Base-by-base conservation (phyloP, 805 yeast genomes). In the Metschnikowia vanudenii region DNA sequence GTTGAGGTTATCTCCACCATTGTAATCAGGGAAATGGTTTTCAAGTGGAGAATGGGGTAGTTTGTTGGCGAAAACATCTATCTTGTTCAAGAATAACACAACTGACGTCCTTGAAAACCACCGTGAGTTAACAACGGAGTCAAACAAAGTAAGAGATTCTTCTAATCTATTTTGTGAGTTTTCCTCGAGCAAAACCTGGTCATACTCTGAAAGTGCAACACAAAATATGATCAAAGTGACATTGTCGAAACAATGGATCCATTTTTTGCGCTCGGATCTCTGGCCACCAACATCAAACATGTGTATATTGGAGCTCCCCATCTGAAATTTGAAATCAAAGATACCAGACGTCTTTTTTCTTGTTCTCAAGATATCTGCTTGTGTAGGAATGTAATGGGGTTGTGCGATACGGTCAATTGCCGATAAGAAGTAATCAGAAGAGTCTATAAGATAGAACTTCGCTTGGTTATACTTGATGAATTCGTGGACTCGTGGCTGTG, bases 241-340 rank as follows among this genome's bases (percentile, higher is more conserved):
- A 57, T 90, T 89, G 64, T 90, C 96, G 59, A 94, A 94, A 61
- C 96, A 88, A 67, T 94, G 95, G 51, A 94, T 90, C 99, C 99
- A 94, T 66, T 94, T 92, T 60, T 87, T 88, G 44, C 99, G 82
- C 70, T 94, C 99, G 3, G 95, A 82, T 58, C 99, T 75, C 67
- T 94, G 99, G 1, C 97, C 97, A 52, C 97, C 97, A 39, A 91
- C 97, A 64, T 91, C 97, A 60, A 60, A 73, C 77, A 73, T 72
- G 56, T 73, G 77, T 31, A 72, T 66, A 42, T 65, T 68, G 18
- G 71, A 57, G 6, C 73, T 73, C n/a, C 86, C 89, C 80, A 90
- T 77, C 49, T 81, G 82, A 58, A 91, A 87, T 47, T 78, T 75
- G 48, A 88, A 82, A 62, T 90, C 97, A 57, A 84, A 88, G 18